Evolutionary conservation across 306 rosid species (phyloP), one percentile per base, ranked within the genome.

Genomic region (Oxytropis ochrocephala): DNA sequence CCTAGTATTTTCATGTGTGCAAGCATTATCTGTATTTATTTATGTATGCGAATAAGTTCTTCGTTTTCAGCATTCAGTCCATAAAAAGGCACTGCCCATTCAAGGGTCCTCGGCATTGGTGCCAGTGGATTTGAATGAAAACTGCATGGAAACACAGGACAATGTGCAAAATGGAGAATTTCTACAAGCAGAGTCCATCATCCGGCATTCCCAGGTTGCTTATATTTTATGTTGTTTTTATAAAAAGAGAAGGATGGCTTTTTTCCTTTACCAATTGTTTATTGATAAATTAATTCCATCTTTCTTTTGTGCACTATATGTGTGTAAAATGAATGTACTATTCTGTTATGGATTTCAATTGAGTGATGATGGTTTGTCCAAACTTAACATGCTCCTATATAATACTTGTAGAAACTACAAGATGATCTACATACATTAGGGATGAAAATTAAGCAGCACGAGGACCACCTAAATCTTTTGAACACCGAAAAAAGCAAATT

Each of bases 391-490:
- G 19, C 35, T 8, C 64, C 56, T 11, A 24, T 57, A 69, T 50
- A 66, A 75, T 82, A 57, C 69, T 18, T 72, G 76, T 88, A 94
- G 99, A 94, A 70, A 77, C 86, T 88, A 50, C 89, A 94, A 84
- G 95, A 80, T 62, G 97, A 87, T 76, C 82, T 94, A 17, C 92
- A 78, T 12, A 47, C 4, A 49, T 76, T 91, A 19, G 97, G 97
- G 73, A 27, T 59, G 70, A 85, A 89, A 81, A 85, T 94, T 46
- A 91, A 89, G 78, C 81, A 82, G 77, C 96, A 87, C 8, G 99
- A 94, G 68, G 97, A 88, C 39, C 83, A 56, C 79, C 14, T 91
- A 44, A 78, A 62, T 62, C 64, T 53, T 74, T 73, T 94, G 57
- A 87, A 79, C 57, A 63, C 82, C 59, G 86, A 88, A 77, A 89